Evolutionary conservation across 2,329 filamentous ascomycete species (phyloP).

Genomic region (Periconia sp.): DNA sequence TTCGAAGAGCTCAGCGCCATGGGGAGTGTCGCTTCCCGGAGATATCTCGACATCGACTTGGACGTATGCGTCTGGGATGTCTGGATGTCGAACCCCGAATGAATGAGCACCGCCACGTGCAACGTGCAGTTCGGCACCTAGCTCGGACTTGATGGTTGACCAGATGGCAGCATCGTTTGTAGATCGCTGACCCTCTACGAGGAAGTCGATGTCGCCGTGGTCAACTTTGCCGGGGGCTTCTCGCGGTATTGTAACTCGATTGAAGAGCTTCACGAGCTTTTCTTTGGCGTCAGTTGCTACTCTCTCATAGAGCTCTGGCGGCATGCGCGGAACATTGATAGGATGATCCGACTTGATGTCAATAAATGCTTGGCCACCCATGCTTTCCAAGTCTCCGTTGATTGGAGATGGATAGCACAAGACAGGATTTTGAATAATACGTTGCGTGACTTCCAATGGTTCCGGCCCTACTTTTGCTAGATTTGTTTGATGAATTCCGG

Average conservation of each 20-base stretch:
- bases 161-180: slow-evolving; percentile 25
- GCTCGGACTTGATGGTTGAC: slow-evolving; percentile 43
- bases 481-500: too few relatives aligned
- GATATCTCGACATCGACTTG: slow-evolving; percentile 74
- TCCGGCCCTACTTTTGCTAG: too few relatives aligned
- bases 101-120: slow-evolving; percentile 35
- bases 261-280: slow-evolving; percentile 60
- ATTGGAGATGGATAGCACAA: too few relatives aligned
- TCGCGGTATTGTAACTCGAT: slow-evolving; percentile 64
- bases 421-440: too few relatives aligned
- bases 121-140: slow-evolving; percentile 53
- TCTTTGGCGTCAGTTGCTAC: slow-evolving; percentile 56
- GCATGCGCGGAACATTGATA: slow-evolving; percentile 71
- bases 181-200: slow-evolving; percentile 52
- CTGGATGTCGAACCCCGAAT: slow-evolving; percentile 58
- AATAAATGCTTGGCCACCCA: slow-evolving; percentile 65
- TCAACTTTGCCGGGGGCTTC: slow-evolving; percentile 72
- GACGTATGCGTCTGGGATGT: slow-evolving; percentile 51
- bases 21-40: slow-evolving; percentile 33
- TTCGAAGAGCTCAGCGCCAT: slow-evolving; percentile 45
- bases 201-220: slow-evolving; percentile 76
- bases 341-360: slow-evolving; percentile 35
- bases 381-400: too few relatives aligned
- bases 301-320: slow-evolving; percentile 60
- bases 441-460: too few relatives aligned